These are phyloP conservation scores for Aspergillus intermedius DNA, from an alignment of 2,329 filamentous ascomycete species.

Conservation along the genomic window DNA sequence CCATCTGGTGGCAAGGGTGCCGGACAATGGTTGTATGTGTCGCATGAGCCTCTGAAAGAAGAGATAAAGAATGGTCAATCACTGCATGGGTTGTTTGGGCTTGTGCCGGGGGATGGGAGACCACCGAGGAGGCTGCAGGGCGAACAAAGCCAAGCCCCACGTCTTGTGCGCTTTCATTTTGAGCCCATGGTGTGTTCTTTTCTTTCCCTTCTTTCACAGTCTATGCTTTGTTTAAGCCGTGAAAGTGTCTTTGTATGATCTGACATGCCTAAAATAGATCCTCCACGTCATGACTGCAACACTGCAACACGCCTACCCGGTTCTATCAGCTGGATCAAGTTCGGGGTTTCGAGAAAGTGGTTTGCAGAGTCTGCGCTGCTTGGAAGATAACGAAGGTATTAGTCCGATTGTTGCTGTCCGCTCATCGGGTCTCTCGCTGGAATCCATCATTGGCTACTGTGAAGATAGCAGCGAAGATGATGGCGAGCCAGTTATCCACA, in stretches of 20 bases:
- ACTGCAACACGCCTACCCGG: slow-evolving; percentile 63
- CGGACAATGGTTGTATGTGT: slow-evolving; percentile 80
- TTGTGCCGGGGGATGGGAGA: slow-evolving; percentile 30
- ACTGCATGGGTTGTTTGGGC: slow-evolving; percentile 37
- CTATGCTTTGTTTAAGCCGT: slow-evolving; percentile 7
- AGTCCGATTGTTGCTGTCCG: slow-evolving; percentile 79
- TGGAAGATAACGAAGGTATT: slow-evolving; percentile 35
- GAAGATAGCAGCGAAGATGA: slow-evolving; percentile 26
- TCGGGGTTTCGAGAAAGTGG: slow-evolving; percentile 89
- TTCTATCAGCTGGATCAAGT: slow-evolving; percentile 68
- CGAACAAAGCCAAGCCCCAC: slow-evolving; percentile 33
- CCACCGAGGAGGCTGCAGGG: slow-evolving; percentile 17
- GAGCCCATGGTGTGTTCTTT: slow-evolving; percentile 73
- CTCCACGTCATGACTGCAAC: slow-evolving; percentile 80
- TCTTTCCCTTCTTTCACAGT: slow-evolving; percentile 6
- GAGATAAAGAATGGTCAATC: slow-evolving; percentile 23
- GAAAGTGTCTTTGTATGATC: slow-evolving; percentile 12
- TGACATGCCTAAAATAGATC: slow-evolving; percentile 52
- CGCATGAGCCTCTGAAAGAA: slow-evolving; percentile 62
- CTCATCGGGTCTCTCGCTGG: slow-evolving; percentile 73
- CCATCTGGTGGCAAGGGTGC: slow-evolving; percentile 78
- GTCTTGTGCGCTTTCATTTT: slow-evolving; percentile 77
- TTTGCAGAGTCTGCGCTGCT: slow-evolving; percentile 56
- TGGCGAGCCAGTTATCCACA: slow-evolving; percentile 35
- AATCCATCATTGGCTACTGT: slow-evolving; percentile 65